Base-by-base conservation (phyloP, 2,329 filamentous ascomycete genomes). In the Nemania diffusa region DNA sequence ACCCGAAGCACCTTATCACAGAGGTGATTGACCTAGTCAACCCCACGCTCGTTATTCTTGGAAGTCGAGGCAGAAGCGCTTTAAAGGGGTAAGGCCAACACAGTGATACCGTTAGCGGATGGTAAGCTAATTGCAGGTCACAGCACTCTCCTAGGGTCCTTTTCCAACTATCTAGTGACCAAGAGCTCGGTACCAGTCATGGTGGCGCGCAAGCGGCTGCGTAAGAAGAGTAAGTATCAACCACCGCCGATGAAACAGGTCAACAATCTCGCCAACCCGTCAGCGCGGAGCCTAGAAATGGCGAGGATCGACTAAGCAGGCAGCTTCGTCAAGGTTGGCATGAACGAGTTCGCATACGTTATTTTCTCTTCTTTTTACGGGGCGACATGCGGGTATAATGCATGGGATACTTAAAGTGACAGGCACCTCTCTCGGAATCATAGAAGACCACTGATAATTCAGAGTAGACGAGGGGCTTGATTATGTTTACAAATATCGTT, bases 181-280 rank as follows among this genome's bases (percentile, higher is more conserved):
- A 98, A 98, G 82, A 97, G 93, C 70, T 97, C 93, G 2, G 94
- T 97, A 17, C 96, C 96, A 0, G 96, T 99, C 67, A 99, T 99
- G 96, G 96, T 98, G 40, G 96, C 96, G 7, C 86, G 96, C 66
- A 97, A 97, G 83, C 91, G 92, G 65, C 84, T 97, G 50, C 87
- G 92, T 56, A 97, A 97, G 79, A 92, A 97, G 81, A 90, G 88
- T 78, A 94, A 95, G 78, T 92, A 91, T 78, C 92, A 91, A 79
- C 88, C 88, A 68, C 86, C 88, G 20, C 88, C 89, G 50, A 82
- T 92, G 67, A 89, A 89, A 66, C 88, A 96, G 71, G 90, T 93
- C 69, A 97, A 97, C 79, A 95, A 97, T 73, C 84, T 97, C 62
- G 88, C 86, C 71, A 91, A 90, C 67, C 91, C 92, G 11, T 86